Percentiles rank a stretch among this genome's conserved stretches.
These are phyloP conservation scores for Hemileia vastatrix DNA, from an alignment of 1,284 basidiomycete species.

Conservation along the genomic window DNA sequence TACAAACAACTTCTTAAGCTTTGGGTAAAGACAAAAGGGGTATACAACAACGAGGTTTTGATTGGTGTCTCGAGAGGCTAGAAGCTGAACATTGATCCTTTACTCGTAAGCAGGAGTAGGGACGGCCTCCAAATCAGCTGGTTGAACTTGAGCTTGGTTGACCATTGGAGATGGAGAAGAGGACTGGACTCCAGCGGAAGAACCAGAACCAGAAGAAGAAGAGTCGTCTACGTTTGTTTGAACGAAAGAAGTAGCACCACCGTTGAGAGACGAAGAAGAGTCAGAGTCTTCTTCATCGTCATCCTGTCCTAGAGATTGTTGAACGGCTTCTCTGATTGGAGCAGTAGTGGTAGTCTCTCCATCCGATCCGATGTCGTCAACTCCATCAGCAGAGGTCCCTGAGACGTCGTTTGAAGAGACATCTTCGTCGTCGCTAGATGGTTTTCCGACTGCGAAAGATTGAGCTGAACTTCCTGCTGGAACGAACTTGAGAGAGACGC, in stretches of 20 bases:
- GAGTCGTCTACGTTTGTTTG: neutral
- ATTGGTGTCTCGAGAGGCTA: neutral
- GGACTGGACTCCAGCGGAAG: neutral
- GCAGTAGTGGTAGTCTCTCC: neutral
- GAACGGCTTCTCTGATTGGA: neutral
- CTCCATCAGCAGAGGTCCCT: neutral
- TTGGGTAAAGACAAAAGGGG: too few relatives aligned
- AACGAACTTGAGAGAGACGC: neutral
- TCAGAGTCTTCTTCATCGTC: neutral
- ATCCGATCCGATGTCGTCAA: neutral
- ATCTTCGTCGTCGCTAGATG: neutral
- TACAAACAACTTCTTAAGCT: too few relatives aligned
- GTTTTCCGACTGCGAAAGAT: neutral
- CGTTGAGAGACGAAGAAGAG: neutral
- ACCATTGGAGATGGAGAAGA: neutral
- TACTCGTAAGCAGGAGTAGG: neutral
- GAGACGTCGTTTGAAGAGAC: neutral
- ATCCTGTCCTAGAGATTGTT: neutral
- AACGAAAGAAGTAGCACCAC: neutral
- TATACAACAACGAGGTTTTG: too few relatives aligned
- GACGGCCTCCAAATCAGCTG: neutral
- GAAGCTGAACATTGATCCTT: neutral
- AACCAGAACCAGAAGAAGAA: neutral
- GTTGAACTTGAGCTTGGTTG: neutral
- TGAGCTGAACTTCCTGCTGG: neutral